Conservation (phyloP, 441 rosid species). For the Melastoma candidum region DNA sequence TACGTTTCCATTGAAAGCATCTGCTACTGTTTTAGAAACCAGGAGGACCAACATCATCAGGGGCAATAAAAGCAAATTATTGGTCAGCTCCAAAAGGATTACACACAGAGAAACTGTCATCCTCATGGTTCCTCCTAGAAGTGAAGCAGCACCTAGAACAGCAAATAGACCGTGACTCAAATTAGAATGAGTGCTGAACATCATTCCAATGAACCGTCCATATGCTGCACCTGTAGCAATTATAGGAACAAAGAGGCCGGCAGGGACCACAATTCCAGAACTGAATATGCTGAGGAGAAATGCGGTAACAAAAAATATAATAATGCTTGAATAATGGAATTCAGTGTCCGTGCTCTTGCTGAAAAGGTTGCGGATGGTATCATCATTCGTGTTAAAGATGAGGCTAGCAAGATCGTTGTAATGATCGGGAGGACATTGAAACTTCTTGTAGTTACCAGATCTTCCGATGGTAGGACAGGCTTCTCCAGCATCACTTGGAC, state of each 20-base stretch:
- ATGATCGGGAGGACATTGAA: conserved; percentile 64
- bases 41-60: conserved; percentile 85
- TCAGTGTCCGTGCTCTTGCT: conserved; percentile 65
- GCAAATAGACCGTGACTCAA: conserved; percentile 75
- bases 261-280: conserved; percentile 76
- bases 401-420: conserved; percentile 93
- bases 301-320: conserved; percentile 58
- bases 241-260: conserved; percentile 77
- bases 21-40: conserved; percentile 77
- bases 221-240: conserved; percentile 77
- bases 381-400: conserved; percentile 83
- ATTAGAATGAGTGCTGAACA: conserved; percentile 36
- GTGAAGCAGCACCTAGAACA: conserved; percentile 81
- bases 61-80: conserved; percentile 64
- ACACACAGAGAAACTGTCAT: conserved; percentile 77
- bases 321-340: conserved; percentile 51
- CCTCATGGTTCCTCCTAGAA: conserved; percentile 91
- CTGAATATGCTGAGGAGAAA: conserved; percentile 61
- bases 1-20: conserved; percentile 62
- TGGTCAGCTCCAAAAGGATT: conserved; percentile 72
- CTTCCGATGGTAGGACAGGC: conserved; percentile 79
- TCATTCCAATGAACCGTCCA: conserved; percentile 71
- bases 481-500: conserved; percentile 53
- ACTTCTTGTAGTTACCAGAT: conserved; percentile 78
- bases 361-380: conserved; percentile 78